Base-by-base conservation (phyloP, 140 eudicot species). In the Flaveria floridana region DNA sequence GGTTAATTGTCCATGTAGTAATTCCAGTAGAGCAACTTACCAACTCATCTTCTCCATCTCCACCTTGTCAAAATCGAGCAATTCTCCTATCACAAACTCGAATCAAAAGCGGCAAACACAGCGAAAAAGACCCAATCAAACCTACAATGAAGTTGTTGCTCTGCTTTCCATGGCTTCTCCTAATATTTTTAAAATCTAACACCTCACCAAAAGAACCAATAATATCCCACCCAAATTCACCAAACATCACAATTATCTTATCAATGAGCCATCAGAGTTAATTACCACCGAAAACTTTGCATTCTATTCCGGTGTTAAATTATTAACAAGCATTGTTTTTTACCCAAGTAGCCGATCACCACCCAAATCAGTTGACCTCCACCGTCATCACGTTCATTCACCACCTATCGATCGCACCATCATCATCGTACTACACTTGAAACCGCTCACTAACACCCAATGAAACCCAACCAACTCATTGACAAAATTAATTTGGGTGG, bases 81-180 rank as follows among this genome's bases (percentile, higher is more conserved):
- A 95, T 71, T 94, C 91, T 13, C 96, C 91, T 0, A 46, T 81
- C 4, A 68, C 84, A 70, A 88, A 87, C 75, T 82, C 91, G 8
- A 85, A 88, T 2, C 82, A 94, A 72, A 95, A 87, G 52, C 89
- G 95, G 3, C 82, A 97, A 16, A 91, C 96, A 11, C 97, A 96
- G 3, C 86, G 99, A 70, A 95, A 95, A 74, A 79, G 99, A 56
- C 99, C 96, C 2, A 95, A 91, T 39, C 99, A 95, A 71, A 88
- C 92, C 3, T 95, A 95, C 86, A 91, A 91, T 61, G 99, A 95
- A 73, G 97, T 97, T 2, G 97, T 92, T 11, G 87, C 92, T 14
- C 76, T 95, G 65, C 96, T 95, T 30, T 95, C 97, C 68, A 87
- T 91, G 46, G 99, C 96, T 8, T 85, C 89, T 18, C 99, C 99